Conservation (phyloP, 805 yeast species). For the Candida rishiriensis region DNA sequence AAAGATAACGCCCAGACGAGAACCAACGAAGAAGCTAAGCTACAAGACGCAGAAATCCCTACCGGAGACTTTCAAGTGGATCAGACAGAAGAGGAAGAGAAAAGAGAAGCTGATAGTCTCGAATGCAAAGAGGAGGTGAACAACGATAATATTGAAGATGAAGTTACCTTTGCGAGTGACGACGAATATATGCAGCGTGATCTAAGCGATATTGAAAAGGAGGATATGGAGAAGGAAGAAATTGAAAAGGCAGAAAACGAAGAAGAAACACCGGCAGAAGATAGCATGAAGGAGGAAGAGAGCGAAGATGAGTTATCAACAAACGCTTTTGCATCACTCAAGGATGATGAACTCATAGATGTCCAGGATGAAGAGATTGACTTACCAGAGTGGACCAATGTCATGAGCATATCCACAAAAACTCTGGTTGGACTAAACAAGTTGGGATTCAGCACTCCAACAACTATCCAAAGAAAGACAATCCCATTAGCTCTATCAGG, state of each 20-base stretch:
- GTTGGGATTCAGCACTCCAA: constrained; percentile 63
- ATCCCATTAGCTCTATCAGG: constrained; percentile 74
- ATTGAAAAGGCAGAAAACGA: constrained; percentile 1
- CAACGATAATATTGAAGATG: no score
- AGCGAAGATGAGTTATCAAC: constrained; percentile 10
- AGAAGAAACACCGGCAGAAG: not conserved
- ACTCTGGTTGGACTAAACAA: constrained; percentile 58
- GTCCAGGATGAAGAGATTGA: constrained; percentile 33
- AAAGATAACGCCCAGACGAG: constrained; percentile 28
- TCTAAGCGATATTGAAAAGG: not conserved
- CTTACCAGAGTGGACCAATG: constrained; percentile 58
- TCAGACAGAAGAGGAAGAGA: constrained; percentile 13
- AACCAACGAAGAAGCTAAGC: constrained; percentile 13
- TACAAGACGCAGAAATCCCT: constrained; percentile 7
- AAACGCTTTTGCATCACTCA: constrained; percentile 13
- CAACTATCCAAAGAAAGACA: constrained; percentile 74
- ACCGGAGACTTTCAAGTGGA: constrained; percentile 23
- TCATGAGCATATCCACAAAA: constrained; percentile 43
- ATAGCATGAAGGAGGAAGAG: not conserved
- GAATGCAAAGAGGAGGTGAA: constrained; percentile 8
- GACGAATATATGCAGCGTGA: not conserved
- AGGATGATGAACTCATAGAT: constrained; percentile 7
- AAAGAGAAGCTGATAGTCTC: constrained; percentile 1
- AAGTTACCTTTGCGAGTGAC: no score
- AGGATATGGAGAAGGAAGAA: constrained; percentile 7